Base-by-base conservation (phyloP, 176 grass and related monocot species). In the Calamus simplicifolius region DNA sequence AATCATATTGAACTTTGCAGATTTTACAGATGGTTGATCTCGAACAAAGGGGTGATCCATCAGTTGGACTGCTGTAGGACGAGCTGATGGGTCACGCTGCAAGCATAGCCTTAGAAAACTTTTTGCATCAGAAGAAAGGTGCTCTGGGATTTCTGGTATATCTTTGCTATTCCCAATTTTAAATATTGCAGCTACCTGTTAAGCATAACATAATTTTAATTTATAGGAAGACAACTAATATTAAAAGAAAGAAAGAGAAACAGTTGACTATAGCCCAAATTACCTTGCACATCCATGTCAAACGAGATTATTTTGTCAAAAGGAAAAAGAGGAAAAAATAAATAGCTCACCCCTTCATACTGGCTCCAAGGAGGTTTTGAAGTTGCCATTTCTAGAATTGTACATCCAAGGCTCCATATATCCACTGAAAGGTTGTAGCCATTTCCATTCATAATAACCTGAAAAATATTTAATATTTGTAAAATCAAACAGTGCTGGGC, bases 101-200 rank as follows among this genome's bases (percentile, higher is more conserved):
- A 98, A 81, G 59, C 88, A 98, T 29, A 78, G 63, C 58, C 56
- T 80, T 75, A 98, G 51, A 71, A 98, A 93, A 49, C 64, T 84
- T 69, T 83, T 88, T 38, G 84, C 94, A 16, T 92, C 81, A 70
- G 72, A 59, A 27, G 88, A 93, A 53, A 93, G 82, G 76, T 52
- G 21, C 50, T 81, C 78, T 69, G 94, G 88, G 63, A 93, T 82
- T 81, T 93, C 79, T 70, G 88, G 94, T 76, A 83, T 83, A 61
- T 98, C 94, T 85, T 92, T 98, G 75, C 94, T 89, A 61, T 98
- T 93, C 30, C 86, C 84, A 6, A 98, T 98, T 81, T 98, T 98
- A 85, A 98, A 98, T 81, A 98, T 88, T 52, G 94, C 94, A 70
- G 87, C 81, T n/a, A 98, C 94, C 94, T 92, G 82, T 73, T 69